A percentile compares a stretch with the other conserved stretches of the same genome.
Conservation (phyloP, 768 basidiomycete genomes). For the Lactarius indigo region DNA sequence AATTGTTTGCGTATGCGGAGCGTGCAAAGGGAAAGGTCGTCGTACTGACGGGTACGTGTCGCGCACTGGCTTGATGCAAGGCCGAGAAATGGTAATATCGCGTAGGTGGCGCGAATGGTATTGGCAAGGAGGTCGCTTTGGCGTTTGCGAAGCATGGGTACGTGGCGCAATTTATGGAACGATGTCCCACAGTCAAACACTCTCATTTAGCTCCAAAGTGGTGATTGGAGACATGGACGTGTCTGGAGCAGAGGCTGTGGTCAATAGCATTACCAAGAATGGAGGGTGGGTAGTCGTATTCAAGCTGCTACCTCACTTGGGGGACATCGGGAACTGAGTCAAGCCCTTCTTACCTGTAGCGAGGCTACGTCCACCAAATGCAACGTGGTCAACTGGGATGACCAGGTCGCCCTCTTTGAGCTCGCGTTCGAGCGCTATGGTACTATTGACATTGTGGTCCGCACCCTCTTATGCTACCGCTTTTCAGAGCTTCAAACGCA, state of each 20-base stretch:
- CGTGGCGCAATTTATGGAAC: neutral
- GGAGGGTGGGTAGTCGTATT: conserved; percentile 24
- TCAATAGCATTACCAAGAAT: conserved; percentile 11
- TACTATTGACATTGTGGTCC: conserved; percentile 33
- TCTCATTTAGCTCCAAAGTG: conserved; percentile 18
- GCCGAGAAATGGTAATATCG: neutral
- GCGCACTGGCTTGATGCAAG: neutral
- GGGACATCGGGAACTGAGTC: neutral
- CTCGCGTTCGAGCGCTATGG: conserved; percentile 29
- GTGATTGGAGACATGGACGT: conserved; percentile 22
- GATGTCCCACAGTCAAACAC: neutral
- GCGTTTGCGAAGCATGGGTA: conserved; percentile 28
- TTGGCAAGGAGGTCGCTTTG: conserved; percentile 29
- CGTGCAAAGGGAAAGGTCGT: conserved; percentile 29
- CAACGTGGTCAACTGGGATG: conserved; percentile 29
- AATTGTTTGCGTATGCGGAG: conserved; percentile 25
- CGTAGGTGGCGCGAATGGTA: conserved; percentile 29
- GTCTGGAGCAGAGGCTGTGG: conserved; percentile 13
- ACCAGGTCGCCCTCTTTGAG: conserved; percentile 33
- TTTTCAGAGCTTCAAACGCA: neutral
- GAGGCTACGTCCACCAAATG: conserved; percentile 21
- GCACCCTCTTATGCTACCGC: conserved; percentile 9
- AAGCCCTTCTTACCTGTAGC: conserved; percentile 4
- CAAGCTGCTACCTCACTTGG: neutral
- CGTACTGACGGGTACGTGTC: conserved; percentile 30